Evolutionary conservation across 345 rosid species (phyloP).

Genomic region (Rhodamnia argentea): DNA sequence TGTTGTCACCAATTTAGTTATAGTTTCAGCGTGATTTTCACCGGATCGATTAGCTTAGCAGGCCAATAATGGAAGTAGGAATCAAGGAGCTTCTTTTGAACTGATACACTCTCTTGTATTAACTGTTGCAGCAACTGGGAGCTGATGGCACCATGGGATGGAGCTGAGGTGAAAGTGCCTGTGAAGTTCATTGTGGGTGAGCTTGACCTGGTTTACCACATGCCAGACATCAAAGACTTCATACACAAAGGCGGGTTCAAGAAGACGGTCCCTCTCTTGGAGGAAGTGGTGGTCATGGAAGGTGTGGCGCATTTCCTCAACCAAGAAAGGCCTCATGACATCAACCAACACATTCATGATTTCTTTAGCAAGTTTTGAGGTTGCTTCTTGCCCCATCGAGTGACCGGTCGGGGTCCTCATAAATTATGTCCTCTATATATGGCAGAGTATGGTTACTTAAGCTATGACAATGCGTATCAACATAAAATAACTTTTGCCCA

Average conservation of each 20-base stretch:
- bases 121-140: slow-evolving; percentile 50
- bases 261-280: slow-evolving; percentile 7
- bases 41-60: not conserved
- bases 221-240: slow-evolving; percentile 6
- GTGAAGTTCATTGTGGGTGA: slow-evolving; percentile 51
- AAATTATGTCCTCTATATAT: not conserved
- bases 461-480: not conserved
- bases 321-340: slow-evolving; percentile 21
- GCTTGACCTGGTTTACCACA: slow-evolving; percentile 16
- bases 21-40: too few species aligned
- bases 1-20: not conserved
- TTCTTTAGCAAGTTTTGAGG: slow-evolving; percentile 12
- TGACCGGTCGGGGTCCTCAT: not conserved
- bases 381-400: not conserved
- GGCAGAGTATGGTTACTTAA: not conserved
- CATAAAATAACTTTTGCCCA: not conserved
- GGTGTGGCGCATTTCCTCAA: slow-evolving; percentile 26
- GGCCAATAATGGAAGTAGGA: not conserved
- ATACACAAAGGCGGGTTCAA: slow-evolving; percentile 18
- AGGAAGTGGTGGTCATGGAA: slow-evolving; percentile 25
- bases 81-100: not conserved
- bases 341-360: slow-evolving; percentile 14
- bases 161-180: slow-evolving; percentile 40
- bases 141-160: slow-evolving; percentile 59
- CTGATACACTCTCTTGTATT: not conserved